Evolutionary conservation across 2,329 filamentous ascomycete species (phyloP).

Genomic region (Cercospora brassicicola): DNA sequence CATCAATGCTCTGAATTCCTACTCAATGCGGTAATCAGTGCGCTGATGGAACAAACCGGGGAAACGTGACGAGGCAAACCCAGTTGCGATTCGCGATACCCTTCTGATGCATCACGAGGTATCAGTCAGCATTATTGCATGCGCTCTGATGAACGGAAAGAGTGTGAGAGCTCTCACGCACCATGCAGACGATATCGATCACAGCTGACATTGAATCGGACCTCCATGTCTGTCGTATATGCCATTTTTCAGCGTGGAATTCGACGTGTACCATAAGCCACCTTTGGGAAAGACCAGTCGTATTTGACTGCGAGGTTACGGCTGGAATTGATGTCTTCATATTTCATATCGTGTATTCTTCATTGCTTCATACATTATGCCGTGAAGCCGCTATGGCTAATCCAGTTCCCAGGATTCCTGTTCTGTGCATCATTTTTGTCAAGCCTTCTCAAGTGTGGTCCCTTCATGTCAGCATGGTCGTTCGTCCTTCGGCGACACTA

Average conservation of each 20-base stretch:
- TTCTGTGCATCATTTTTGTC: background rate
- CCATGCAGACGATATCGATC: too few species aligned
- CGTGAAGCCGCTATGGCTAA: background rate
- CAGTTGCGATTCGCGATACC: background rate
- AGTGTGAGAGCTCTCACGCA: too few species aligned
- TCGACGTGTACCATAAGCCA: background rate
- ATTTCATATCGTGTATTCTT: background rate
- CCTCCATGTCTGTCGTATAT: background rate
- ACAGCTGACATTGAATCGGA: background rate
- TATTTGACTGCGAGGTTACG: background rate
- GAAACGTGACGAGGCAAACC: background rate
- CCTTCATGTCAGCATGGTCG: background rate
- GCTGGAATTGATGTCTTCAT: background rate
- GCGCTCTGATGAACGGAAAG: background rate
- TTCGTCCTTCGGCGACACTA: slow-evolving; percentile 10
- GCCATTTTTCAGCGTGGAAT: background rate
- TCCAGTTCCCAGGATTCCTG: background rate
- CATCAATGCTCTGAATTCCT: background rate
- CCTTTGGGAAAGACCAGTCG: background rate
- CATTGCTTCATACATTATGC: slow-evolving; percentile 10
- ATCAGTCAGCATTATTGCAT: background rate
- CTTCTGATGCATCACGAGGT: background rate
- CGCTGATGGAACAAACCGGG: background rate
- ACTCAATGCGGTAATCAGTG: slow-evolving; percentile 8
- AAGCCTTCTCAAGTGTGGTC: background rate